phyloP scores from a whole-genome alignment of 2,329 filamentous ascomycete genomes.

The Calonectria naviculata region DNA sequence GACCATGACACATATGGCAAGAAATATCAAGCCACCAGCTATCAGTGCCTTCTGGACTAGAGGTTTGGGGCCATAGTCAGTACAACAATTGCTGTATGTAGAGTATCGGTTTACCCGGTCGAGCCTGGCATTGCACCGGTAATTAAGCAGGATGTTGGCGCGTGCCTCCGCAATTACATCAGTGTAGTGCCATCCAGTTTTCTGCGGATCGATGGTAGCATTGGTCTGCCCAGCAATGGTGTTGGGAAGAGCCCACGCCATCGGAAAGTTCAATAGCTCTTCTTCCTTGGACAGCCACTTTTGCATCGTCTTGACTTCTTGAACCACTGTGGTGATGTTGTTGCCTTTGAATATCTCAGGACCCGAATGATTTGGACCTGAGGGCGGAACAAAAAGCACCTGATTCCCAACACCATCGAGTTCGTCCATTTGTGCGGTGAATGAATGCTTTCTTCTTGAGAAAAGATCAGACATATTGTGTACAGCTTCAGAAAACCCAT shows the following conservation, averaged over 20 bases:
- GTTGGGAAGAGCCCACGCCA: conserved; percentile 34
- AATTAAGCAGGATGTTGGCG: conserved; percentile 60
- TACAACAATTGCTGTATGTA: conserved; percentile 64
- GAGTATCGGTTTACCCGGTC: conserved; percentile 48
- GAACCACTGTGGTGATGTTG: conserved; percentile 6
- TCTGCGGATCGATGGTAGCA: conserved; percentile 29
- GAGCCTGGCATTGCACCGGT: conserved; percentile 60
- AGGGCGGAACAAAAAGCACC: conserved; percentile 41
- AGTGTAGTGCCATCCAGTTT: conserved; percentile 45
- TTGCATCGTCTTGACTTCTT: conserved; percentile 31
- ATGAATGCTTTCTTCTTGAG: conserved; percentile 23
- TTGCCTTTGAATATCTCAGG: not conserved
- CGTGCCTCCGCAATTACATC: conserved; percentile 42
- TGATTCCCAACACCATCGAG: conserved; percentile 39
- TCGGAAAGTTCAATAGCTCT: conserved; percentile 27
- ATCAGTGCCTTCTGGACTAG: conserved; percentile 39
- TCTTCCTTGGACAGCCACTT: conserved; percentile 28
- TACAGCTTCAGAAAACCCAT: not conserved
- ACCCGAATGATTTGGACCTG: not conserved
- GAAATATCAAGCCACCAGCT: conserved; percentile 29
- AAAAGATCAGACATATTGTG: not conserved
- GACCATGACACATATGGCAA: conserved; percentile 28
- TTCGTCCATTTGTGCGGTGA: conserved; percentile 33
- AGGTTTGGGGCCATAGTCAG: conserved; percentile 51
- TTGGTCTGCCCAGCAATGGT: conserved; percentile 27